Evolutionary conservation across 2,329 filamentous ascomycete genomes (phyloP).

Genomic region (Fusarium oligoseptatum): DNA sequence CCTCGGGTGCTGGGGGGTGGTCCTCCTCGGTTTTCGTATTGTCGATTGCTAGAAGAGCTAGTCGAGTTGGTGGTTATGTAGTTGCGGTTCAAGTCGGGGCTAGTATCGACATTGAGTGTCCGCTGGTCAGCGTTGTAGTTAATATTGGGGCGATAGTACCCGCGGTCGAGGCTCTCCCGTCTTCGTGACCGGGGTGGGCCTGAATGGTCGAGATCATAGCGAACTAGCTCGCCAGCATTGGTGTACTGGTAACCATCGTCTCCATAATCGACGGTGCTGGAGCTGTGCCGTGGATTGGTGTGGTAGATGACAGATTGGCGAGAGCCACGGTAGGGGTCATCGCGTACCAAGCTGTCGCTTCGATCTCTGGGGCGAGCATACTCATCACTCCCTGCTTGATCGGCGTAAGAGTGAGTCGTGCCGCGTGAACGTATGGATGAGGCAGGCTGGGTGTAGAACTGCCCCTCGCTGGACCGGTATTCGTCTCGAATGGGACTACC

Average conservation of each 20-base stretch:
- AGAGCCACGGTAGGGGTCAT: constrained; percentile 62
- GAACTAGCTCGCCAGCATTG: constrained; percentile 71
- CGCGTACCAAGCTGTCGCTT: constrained; percentile 58
- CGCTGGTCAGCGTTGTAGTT: constrained; percentile 63
- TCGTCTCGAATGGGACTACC: constrained; percentile 65
- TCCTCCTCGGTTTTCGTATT: constrained; percentile 59
- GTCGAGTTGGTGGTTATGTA: constrained; percentile 52
- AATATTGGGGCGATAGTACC: constrained; percentile 68
- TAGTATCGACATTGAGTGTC: constrained; percentile 62
- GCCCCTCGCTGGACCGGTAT: constrained; percentile 64
- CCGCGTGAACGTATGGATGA: constrained; percentile 67
- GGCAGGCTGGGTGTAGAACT: constrained; percentile 70
- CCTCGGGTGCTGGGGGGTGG: constrained; percentile 79
- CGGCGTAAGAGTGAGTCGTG: constrained; percentile 62
- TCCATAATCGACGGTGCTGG: constrained; percentile 64
- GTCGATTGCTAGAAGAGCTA: constrained; percentile 44
- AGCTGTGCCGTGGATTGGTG: constrained; percentile 58
- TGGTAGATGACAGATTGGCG: constrained; percentile 62
- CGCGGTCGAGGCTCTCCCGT: constrained; percentile 68
- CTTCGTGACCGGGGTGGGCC: constrained; percentile 57
- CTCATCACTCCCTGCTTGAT: constrained; percentile 65
- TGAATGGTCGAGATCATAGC: constrained; percentile 71
- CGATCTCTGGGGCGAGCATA: constrained; percentile 64
- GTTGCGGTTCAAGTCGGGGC: constrained; percentile 58
- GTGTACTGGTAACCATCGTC: constrained; percentile 75